Base-by-base conservation (phyloP, 208 protist species). In the Vickermania ingenoplastis region DNA sequence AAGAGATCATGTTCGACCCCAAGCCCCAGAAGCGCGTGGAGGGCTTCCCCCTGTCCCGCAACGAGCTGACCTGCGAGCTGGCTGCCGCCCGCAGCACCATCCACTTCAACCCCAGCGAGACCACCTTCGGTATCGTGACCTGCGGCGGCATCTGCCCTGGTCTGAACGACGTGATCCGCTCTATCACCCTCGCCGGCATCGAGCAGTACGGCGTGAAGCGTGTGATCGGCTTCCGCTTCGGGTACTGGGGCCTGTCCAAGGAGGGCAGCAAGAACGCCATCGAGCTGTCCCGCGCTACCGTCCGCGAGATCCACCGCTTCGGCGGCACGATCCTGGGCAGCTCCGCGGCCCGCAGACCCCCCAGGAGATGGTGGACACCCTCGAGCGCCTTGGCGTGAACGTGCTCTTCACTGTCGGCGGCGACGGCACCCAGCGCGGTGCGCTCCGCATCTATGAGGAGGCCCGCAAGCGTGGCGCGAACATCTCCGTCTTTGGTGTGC, bases 121-220 rank as follows among this genome's bases (percentile, higher is more conserved):
- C 88, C 23, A 79, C 80, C 60, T 76, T 95, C 36, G 95, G 83
- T 41, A 94, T 98, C 63, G 92, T 97, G 26, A 97, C 94, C 17
- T 98, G 95, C 75, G 95, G 95, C 55, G 95, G 95, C 36, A 94
- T 98, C 59, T 98, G 95, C 77, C 95, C 95, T 29, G 95, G 95
- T 57, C 82, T 98, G 24, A 98, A 98, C 77, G 85, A 94, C 31
- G 91, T 98, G 41, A 97, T 97, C 58, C 93, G 91, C 61, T 95
- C 81, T 57, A 76, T 98, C 45, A 91, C 85, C 7, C 75, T 95
- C 52, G 74, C 75, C 29, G 79, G 75, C 36, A 85, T 80, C 36
- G 66, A 77, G 41, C 27, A 61, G 13, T 98, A 98, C 77, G 77
- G 82, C 61, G 89, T 97, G 60, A 88, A 91, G 67, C 75, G 81